Evolutionary conservation across 345 rosid species (phyloP), one percentile per base, ranked within the genome.

Genomic region (Carallia pectinifolia): DNA sequence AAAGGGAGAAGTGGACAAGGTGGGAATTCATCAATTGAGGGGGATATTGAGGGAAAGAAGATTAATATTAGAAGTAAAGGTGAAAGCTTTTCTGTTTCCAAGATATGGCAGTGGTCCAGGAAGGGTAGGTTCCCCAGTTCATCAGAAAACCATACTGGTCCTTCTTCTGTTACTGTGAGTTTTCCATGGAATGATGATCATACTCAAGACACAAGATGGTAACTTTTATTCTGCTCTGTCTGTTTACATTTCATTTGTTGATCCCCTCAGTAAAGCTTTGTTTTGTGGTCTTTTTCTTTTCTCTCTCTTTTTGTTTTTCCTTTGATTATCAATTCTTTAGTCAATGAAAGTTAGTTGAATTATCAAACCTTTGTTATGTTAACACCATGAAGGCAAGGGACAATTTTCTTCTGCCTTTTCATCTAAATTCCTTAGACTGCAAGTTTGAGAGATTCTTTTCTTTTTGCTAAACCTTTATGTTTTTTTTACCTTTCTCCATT

Each of bases 51-150:
- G 58, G 97, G 96, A 79, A 89, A 89, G 86, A 93, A 84, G 85
- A 83, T 93, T 10, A 83, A 85, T 79, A 70, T 81, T 73, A 80
- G 85, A 63, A 93, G 85, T 77, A 90, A 84, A 84, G 93, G 96
- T 47, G 98, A 93, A 70, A 93, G 98, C 92, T 89, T 89, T 71
- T 93, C 98, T 66, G 93, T 93, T 72, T 93, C 97, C 19, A 91
- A 91, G 87, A 85, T 88, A 65, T 91, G 97, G 97, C 90, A 87
- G 67, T 91, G 97, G 97, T 89, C 97, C 53, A 89, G 74, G 78
- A 89, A 90, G 77, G 87, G 81, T 53, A 86, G 81, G 69, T 75
- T 80, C 70, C 74, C 79, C 53, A 81, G 68, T 79, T 74, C 83
- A 39, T 77, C 85, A 38, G 87, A 79, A 56, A 62, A 83, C 15